Base-by-base conservation (phyloP, 2,329 filamentous ascomycete genomes). In the Tetracladium maxilliforme region DNA sequence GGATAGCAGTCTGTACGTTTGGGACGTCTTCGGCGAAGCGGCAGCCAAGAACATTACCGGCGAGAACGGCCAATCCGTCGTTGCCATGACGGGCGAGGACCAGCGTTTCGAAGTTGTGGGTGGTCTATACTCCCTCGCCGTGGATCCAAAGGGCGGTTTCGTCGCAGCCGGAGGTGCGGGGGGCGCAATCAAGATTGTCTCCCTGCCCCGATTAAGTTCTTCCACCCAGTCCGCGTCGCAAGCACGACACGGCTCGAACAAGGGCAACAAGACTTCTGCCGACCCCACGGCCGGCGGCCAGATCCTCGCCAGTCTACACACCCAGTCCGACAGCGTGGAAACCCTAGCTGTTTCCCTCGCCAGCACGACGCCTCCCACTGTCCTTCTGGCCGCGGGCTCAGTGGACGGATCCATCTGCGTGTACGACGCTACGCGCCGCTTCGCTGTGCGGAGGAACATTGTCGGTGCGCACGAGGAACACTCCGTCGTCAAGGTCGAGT, bases 21-120 rank as follows among this genome's bases (percentile, higher is more conserved):
- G 83, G 70, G 90, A 95, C 44, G 77, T 86, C 10, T 93, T 84
- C 54, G 81, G 82, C 24, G 67, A 72, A 13, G 81, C 80, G 2
- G 74, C 76, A 4, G 67, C 68, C 7, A 71, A 69, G 4, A 47
- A 75, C 10, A 56, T 58, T 3, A 57, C 64, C 14, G 58, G 60
- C 3, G 56, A 61, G 5, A 59, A 64, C 14, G 57, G 62, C 10
- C 70, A 72, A 35, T 60, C 81, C 1, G 72, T 86, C 9, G 70
- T 95, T 6, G 73, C 71, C 1, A 61, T 94, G 22, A 93, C 80
- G 3, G 66, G 64, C 1, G 63, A 70, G 10, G 90, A 98, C 52
- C 81, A 92, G 56, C 74, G 90, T 23, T 98, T 98, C 55, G 73
- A 70, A 16, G 79, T 95, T 24, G 81, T 93, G 30, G 90, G 87